Percentiles rank a stretch among this genome's conserved stretches.
Conservation (phyloP, 2,329 filamentous ascomycete genomes). For the Purpureocillium takamizusanense region DNA sequence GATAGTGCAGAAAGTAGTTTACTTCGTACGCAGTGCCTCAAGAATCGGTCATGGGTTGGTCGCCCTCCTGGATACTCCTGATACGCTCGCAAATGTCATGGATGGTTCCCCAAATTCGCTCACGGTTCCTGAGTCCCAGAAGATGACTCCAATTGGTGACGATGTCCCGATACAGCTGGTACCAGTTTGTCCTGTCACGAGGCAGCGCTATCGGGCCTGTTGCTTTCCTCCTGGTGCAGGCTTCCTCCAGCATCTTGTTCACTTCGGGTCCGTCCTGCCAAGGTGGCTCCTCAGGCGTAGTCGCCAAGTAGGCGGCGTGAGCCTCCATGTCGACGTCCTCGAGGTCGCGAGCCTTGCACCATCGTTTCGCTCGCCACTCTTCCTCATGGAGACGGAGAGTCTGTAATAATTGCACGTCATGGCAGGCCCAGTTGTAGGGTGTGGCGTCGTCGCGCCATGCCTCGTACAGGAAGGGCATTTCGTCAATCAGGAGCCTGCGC, state of each 20-base stretch:
- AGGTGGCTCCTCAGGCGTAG: slow-evolving; percentile 3
- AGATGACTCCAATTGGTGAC: background rate
- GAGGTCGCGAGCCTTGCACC: too few relatives aligned
- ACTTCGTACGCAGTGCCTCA: background rate
- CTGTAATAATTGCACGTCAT: background rate
- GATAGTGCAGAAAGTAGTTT: too few relatives aligned
- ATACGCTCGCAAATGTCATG: slow-evolving; percentile 1
- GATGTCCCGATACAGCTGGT: slow-evolving; percentile 6
- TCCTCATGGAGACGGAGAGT: background rate
- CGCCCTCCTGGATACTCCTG: background rate
- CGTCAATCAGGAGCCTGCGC: slow-evolving; percentile 1
- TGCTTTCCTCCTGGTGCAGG: slow-evolving; percentile 1
- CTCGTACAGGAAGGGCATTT: slow-evolving; percentile 5
- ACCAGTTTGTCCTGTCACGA: slow-evolving; percentile 6
- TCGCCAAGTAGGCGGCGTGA: slow-evolving; percentile 1
- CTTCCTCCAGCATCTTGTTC: background rate
- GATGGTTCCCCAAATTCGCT: slow-evolving; percentile 6
- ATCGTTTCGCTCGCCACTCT: too few relatives aligned
- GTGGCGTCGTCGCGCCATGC: slow-evolving; percentile 3
- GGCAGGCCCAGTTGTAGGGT: slow-evolving; percentile 4
- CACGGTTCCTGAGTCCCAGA: slow-evolving; percentile 7
- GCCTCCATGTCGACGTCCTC: background rate
- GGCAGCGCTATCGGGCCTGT: slow-evolving; percentile 2
- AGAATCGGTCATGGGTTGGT: background rate
- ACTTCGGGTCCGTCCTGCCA: slow-evolving; percentile 2